phyloP scores from a whole-genome alignment of 306 rosid genomes.

The Argentina anserina region DNA sequence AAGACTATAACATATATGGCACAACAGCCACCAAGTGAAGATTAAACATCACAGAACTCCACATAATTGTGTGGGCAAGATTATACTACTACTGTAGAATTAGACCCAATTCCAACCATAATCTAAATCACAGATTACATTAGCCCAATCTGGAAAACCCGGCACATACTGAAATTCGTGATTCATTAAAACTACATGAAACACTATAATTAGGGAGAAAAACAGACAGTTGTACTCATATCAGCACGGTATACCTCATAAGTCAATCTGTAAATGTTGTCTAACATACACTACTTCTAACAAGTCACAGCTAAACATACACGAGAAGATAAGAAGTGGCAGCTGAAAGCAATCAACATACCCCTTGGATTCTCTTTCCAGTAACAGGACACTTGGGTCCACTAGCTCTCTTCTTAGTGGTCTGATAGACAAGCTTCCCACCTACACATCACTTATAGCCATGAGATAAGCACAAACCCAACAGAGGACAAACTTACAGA shows the following conservation, averaged over 20 bases:
- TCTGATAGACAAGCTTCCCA: conserved; percentile 33
- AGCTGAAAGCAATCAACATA: background rate
- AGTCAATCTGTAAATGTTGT: background rate
- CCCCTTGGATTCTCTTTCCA: conserved; percentile 36
- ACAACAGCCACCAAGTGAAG: background rate
- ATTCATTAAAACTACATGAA: background rate
- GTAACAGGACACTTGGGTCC: conserved; percentile 36
- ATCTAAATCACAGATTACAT: background rate
- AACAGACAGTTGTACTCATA: background rate
- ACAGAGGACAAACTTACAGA: background rate
- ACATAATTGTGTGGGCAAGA: background rate
- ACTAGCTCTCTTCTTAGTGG: conserved; percentile 33
- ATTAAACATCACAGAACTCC: background rate
- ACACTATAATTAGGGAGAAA: background rate
- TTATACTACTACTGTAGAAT: background rate
- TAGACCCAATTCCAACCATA: background rate
- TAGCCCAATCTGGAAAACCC: background rate
- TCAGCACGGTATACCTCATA: background rate
- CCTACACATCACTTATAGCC: conserved; percentile 6
- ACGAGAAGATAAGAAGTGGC: background rate
- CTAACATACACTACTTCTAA: background rate
- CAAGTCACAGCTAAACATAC: background rate
- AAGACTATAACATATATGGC: background rate
- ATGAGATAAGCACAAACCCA: background rate
- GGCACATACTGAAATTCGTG: background rate